phyloP scores from a whole-genome alignment of 73 alveolate species.

The Paramecium biaurelia region DNA sequence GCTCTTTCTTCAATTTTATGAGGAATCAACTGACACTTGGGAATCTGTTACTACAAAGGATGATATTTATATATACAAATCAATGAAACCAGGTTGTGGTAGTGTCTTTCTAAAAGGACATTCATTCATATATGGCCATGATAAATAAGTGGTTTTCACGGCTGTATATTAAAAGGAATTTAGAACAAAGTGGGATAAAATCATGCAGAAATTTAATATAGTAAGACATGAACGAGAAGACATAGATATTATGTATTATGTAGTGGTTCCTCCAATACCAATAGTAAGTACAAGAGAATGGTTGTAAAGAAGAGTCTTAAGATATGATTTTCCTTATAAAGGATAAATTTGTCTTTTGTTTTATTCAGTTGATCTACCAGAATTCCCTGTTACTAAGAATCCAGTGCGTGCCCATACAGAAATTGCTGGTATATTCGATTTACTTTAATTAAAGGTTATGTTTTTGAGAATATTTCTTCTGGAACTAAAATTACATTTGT shows the following conservation, averaged over 20 bases:
- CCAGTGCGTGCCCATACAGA: slow-evolving; percentile 36
- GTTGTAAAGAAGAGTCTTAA: not conserved
- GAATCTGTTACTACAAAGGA: slow-evolving; percentile 38
- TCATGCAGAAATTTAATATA: slow-evolving; percentile 11
- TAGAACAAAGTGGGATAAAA: not conserved
- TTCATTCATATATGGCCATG: not conserved
- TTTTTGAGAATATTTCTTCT: not conserved
- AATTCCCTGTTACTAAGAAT: not conserved
- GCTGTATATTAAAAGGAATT: not conserved
- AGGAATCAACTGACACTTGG: slow-evolving; percentile 26
- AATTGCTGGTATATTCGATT: not conserved
- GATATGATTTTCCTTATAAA: not conserved
- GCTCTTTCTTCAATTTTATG: not conserved
- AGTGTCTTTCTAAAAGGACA: slow-evolving; percentile 34
- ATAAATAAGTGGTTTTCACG: not conserved
- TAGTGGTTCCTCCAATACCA: slow-evolving; percentile 7
- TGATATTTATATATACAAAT: not conserved
- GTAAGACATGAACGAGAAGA: not conserved
- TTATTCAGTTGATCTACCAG: not conserved
- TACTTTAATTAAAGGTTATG: not conserved
- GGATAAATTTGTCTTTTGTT: not conserved
- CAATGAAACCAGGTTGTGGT: slow-evolving; percentile 31
- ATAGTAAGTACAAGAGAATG: slow-evolving; percentile 45
- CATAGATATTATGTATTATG: slow-evolving; percentile 36
- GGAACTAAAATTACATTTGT: slow-evolving; percentile 32